phyloP scores from a whole-genome alignment of 352 stramenopile genomes.

The Peronospora farinosa region DNA sequence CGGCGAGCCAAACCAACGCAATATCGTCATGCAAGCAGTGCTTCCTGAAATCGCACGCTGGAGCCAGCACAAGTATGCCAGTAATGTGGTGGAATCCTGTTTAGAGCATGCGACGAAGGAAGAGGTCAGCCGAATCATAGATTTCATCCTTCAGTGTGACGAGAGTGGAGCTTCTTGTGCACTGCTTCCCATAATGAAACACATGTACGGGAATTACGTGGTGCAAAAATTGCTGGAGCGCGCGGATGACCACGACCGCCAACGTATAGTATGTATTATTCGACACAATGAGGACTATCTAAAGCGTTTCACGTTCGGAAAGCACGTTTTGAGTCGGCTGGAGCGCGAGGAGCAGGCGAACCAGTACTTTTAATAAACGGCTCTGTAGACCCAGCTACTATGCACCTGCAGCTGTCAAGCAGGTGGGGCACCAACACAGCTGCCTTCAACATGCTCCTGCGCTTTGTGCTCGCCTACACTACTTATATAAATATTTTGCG shows the following conservation, averaged over 20 bases:
- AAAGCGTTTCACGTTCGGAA: slow-evolving; percentile 89
- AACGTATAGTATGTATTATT: slow-evolving; percentile 88
- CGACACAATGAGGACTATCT: slow-evolving; percentile 86
- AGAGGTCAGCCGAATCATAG: slow-evolving; percentile 76
- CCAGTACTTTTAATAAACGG: slow-evolving; percentile 28
- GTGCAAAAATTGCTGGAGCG: slow-evolving; percentile 94
- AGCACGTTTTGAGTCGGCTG: slow-evolving; percentile 84
- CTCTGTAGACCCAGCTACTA: slow-evolving; percentile 9
- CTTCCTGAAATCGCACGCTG: slow-evolving; percentile 85
- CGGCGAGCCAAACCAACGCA: slow-evolving; percentile 76
- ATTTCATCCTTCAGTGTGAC: slow-evolving; percentile 72
- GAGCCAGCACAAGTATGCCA: slow-evolving; percentile 93
- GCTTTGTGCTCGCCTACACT: slow-evolving; percentile 25
- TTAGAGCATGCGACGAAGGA: slow-evolving; percentile 82
- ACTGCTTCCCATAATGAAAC: slow-evolving; percentile 92
- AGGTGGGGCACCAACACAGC: slow-evolving; percentile 19
- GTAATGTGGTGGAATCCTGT: slow-evolving; percentile 94
- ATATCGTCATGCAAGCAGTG: slow-evolving; percentile 81
- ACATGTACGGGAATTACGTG: slow-evolving; percentile 96
- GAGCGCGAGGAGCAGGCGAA: slow-evolving; percentile 30
- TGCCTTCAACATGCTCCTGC: slow-evolving; percentile 26
- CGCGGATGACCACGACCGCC: slow-evolving; percentile 74
- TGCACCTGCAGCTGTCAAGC: slow-evolving; percentile 9
- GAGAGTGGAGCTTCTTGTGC: slow-evolving; percentile 62
- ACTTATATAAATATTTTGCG: slow-evolving; percentile 44